These are phyloP conservation scores for Malassezia cuniculi DNA, from an alignment of 1,284 basidiomycete species.

Conservation along the genomic window DNA sequence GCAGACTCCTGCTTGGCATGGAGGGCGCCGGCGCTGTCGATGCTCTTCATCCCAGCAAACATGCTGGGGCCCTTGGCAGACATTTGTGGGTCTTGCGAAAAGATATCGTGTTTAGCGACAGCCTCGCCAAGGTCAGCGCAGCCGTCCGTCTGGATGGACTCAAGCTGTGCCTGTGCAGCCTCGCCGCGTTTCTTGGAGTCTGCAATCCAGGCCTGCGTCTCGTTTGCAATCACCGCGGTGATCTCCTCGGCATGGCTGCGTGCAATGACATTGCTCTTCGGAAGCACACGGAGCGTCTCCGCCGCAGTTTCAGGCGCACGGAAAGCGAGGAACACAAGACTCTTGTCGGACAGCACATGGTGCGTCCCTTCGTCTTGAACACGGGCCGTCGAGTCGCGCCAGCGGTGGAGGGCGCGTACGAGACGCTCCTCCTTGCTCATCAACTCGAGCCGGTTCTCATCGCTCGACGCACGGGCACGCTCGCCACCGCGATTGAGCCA, in stretches of 20 bases:
- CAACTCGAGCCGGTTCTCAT: slow-evolving; percentile 15
- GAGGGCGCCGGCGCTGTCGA: too few species aligned
- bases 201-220: slow-evolving; percentile 18
- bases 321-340: slow-evolving; percentile 27
- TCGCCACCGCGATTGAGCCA: slow-evolving; percentile 46
- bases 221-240: slow-evolving; percentile 18
- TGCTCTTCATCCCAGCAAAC: slow-evolving; percentile 1
- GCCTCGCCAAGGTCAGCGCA: slow-evolving; percentile 10
- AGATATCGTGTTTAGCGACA: slow-evolving; percentile 1
- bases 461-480: slow-evolving; percentile 26
- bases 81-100: background rate
- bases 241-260: slow-evolving; percentile 24
- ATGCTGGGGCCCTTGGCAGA: too few species aligned
- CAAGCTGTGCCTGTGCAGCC: background rate
- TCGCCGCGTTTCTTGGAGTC: slow-evolving; percentile 6
- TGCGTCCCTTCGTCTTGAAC: slow-evolving; percentile 75
- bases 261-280: slow-evolving; percentile 17
- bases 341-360: slow-evolving; percentile 23
- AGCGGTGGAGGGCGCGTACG: slow-evolving; percentile 64
- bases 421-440: slow-evolving; percentile 48
- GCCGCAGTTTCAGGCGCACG: slow-evolving; percentile 23
- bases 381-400: slow-evolving; percentile 70
- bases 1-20: too few species aligned
- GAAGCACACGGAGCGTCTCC: slow-evolving; percentile 20
- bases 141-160: background rate